phyloP scores from a whole-genome alignment of 306 rosid species.

The Betula pendula region DNA sequence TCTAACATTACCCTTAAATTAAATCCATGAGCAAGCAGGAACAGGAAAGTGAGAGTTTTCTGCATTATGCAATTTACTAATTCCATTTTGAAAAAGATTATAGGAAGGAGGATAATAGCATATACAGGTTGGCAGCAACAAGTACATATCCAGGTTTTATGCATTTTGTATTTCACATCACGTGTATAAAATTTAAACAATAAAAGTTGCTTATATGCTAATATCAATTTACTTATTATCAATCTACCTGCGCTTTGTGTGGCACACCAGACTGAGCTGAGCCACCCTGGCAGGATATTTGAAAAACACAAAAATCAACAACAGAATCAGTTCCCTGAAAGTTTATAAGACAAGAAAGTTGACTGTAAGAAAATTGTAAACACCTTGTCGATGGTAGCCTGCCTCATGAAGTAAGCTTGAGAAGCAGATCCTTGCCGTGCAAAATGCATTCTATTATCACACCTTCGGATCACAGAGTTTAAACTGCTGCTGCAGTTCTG shows the following conservation, averaged over 20 bases:
- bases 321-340: background rate
- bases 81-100: too few relatives aligned
- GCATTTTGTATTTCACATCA: too few relatives aligned
- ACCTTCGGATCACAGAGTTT: conserved; percentile 52
- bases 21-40: too few relatives aligned
- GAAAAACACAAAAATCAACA: background rate
- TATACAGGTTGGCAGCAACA: too few relatives aligned
- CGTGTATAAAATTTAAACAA: too few relatives aligned
- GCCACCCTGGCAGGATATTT: conserved; percentile 36
- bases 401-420: conserved; percentile 66
- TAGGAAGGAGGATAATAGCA: too few relatives aligned
- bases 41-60: too few relatives aligned
- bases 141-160: too few relatives aligned
- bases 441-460: conserved; percentile 52
- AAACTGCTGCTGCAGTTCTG: conserved; percentile 61
- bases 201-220: too few relatives aligned
- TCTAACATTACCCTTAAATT: too few relatives aligned
- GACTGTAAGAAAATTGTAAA: conserved; percentile 5
- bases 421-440: conserved; percentile 69
- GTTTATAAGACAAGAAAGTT: conserved; percentile 6
- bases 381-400: conserved; percentile 52
- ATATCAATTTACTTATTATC: too few relatives aligned
- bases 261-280: conserved; percentile 23
- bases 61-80: too few relatives aligned
- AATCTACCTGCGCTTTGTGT: conserved; percentile 26